phyloP scores from a whole-genome alignment of 2,329 filamentous ascomycete species.

The Chalaropsis thielavioides region DNA sequence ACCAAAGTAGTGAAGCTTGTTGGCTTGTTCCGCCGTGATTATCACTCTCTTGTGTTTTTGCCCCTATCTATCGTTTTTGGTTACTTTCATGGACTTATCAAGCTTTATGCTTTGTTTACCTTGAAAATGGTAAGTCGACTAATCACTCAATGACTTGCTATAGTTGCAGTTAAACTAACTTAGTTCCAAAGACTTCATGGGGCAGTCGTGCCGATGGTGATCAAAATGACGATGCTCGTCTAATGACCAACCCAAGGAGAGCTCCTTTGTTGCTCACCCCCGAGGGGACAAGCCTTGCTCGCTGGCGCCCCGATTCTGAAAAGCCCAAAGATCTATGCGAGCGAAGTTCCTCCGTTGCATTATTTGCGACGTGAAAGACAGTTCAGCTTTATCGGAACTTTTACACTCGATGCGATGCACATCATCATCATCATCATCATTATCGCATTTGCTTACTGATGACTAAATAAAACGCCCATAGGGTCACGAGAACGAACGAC shows the following conservation, averaged over 20 bases:
- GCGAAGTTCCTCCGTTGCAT: neutral
- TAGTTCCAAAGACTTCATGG: conserved; percentile 63
- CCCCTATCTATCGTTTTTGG: conserved; percentile 82
- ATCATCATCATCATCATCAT: neutral
- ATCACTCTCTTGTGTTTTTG: conserved; percentile 63
- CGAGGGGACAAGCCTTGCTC: conserved; percentile 31
- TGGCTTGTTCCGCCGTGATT: conserved; percentile 73
- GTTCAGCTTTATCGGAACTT: neutral
- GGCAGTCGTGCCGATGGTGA: conserved; percentile 87
- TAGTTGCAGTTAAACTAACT: neutral
- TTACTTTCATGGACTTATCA: conserved; percentile 85
- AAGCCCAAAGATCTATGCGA: conserved; percentile 23
- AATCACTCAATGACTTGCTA: neutral
- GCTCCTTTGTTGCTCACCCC: conserved; percentile 26
- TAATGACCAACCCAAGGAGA: conserved; percentile 35
- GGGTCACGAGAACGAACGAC: neutral
- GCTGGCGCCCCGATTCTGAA: conserved; percentile 34
- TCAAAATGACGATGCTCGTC: conserved; percentile 59
- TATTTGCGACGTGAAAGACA: neutral
- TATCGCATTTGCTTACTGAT: neutral
- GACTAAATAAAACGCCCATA: neutral
- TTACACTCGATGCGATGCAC: neutral
- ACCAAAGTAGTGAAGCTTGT: conserved; percentile 86
- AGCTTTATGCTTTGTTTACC: conserved; percentile 73
- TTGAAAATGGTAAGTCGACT: conserved; percentile 59